These are phyloP conservation scores for Heterobasidion annosum DNA, from an alignment of 1,284 basidiomycete genomes.

Conservation along the genomic window DNA sequence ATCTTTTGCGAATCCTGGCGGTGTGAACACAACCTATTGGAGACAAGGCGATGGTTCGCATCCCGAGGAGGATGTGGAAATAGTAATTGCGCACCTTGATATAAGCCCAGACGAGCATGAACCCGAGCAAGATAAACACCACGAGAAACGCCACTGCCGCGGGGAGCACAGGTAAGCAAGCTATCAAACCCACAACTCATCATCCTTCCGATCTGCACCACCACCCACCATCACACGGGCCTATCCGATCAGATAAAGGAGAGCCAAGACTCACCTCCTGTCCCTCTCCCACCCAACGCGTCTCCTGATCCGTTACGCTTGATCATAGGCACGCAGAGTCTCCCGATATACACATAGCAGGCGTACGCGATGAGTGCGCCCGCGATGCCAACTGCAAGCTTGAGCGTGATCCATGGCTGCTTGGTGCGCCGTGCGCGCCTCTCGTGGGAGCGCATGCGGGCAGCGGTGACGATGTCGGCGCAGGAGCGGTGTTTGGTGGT, in stretches of 20 bases:
- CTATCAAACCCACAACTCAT: no score
- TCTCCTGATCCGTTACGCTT: slow-evolving; percentile 20
- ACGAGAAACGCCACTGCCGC: slow-evolving; percentile 46
- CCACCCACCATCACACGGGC: no score
- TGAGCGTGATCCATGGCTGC: slow-evolving; percentile 56
- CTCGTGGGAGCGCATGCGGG: slow-evolving; percentile 14
- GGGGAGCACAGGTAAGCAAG: no score
- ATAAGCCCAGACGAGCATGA: slow-evolving; percentile 73
- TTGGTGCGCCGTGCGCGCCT: slow-evolving; percentile 27
- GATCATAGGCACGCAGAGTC: slow-evolving; percentile 60
- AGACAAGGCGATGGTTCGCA: background rate
- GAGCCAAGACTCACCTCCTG: slow-evolving; percentile 45
- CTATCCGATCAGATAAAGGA: no score
- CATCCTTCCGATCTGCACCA: no score
- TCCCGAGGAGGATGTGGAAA: background rate
- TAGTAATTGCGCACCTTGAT: slow-evolving; percentile 36
- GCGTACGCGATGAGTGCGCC: slow-evolving; percentile 48
- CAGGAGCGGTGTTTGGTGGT: background rate
- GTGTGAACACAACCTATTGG: slow-evolving; percentile 47
- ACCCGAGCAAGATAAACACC: slow-evolving; percentile 47
- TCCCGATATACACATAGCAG: slow-evolving; percentile 64
- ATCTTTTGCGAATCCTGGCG: slow-evolving; percentile 63
- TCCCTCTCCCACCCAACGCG: slow-evolving; percentile 32
- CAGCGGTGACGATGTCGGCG: background rate
- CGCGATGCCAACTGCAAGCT: slow-evolving; percentile 45